Percentiles rank a stretch among this genome's conserved stretches.
Conservation (phyloP, 345 rosid species). For the Eucalyptus marginata region DNA sequence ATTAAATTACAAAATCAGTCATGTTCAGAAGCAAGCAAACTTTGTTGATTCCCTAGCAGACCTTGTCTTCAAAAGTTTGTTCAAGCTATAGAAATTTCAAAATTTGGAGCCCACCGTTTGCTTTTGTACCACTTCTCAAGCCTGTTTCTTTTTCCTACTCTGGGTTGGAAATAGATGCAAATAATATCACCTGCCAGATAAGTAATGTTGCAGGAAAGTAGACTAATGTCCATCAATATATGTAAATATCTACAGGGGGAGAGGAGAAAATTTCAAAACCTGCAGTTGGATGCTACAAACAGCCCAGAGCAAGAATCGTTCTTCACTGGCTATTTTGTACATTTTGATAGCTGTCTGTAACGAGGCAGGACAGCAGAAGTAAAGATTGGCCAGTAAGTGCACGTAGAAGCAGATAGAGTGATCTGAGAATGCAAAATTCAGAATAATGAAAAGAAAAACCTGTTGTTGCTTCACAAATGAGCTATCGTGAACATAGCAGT, state of each 20-base stretch:
- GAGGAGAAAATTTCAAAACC: constrained; percentile 18
- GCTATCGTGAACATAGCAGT: constrained; percentile 90
- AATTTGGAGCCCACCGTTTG: background rate
- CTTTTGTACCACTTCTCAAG: background rate
- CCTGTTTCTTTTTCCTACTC: background rate
- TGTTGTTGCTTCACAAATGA: constrained; percentile 96
- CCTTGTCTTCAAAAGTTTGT: background rate
- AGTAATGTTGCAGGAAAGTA: background rate
- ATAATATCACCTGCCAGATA: background rate
- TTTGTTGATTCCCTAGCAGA: background rate
- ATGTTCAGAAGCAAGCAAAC: background rate
- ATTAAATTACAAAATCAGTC: background rate
- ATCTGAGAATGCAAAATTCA: background rate
- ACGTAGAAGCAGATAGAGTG: background rate
- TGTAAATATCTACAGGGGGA: background rate
- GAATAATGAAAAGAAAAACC: constrained; percentile 19
- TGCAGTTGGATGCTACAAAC: constrained; percentile 98
- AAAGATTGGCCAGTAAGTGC: background rate
- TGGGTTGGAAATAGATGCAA: background rate
- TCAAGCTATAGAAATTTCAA: background rate
- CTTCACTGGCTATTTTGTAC: constrained; percentile 93
- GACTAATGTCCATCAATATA: background rate
- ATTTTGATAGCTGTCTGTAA: constrained; percentile 91
- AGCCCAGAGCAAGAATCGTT: constrained; percentile 94
- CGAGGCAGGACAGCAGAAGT: constrained; percentile 8